Conservation (phyloP, 805 yeast genomes). For the Kuraishia hungarica region DNA sequence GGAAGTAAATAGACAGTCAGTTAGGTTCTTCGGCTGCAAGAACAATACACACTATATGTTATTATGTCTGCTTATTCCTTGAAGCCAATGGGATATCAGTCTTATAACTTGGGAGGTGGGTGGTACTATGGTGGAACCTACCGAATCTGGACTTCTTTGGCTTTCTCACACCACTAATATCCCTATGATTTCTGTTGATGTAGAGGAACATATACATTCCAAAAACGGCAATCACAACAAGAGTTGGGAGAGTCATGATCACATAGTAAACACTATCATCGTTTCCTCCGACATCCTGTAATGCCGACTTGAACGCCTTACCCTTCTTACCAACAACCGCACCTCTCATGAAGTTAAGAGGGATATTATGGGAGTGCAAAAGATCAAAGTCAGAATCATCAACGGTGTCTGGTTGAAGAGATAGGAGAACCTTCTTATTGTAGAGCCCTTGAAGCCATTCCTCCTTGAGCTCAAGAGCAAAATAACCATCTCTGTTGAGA, state of each 20-base stretch:
- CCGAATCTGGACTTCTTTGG: slow-evolving; percentile 26
- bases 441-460: slow-evolving; percentile 56
- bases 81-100: not conserved
- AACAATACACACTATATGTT: not conserved
- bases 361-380: slow-evolving; percentile 13
- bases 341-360: slow-evolving; percentile 40
- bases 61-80: not conserved
- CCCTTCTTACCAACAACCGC: slow-evolving; percentile 43
- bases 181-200: slow-evolving; percentile 47
- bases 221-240: slow-evolving; percentile 49
- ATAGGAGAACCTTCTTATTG: slow-evolving; percentile 47
- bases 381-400: slow-evolving; percentile 7
- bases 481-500: slow-evolving; percentile 47
- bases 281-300: slow-evolving; percentile 30
- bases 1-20: not conserved
- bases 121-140: not conserved
- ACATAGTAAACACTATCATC: slow-evolving; percentile 42
- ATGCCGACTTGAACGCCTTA: slow-evolving; percentile 18
- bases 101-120: not conserved
- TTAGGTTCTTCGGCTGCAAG: no score
- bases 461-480: slow-evolving; percentile 49
- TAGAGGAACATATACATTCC: slow-evolving; percentile 58
- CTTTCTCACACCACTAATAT: slow-evolving; percentile 34
- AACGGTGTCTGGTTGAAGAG: slow-evolving; percentile 48
- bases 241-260: slow-evolving; percentile 60